These are phyloP conservation scores for Lactarius hatsudake DNA, from an alignment of 768 basidiomycete species.

Conservation along the genomic window DNA sequence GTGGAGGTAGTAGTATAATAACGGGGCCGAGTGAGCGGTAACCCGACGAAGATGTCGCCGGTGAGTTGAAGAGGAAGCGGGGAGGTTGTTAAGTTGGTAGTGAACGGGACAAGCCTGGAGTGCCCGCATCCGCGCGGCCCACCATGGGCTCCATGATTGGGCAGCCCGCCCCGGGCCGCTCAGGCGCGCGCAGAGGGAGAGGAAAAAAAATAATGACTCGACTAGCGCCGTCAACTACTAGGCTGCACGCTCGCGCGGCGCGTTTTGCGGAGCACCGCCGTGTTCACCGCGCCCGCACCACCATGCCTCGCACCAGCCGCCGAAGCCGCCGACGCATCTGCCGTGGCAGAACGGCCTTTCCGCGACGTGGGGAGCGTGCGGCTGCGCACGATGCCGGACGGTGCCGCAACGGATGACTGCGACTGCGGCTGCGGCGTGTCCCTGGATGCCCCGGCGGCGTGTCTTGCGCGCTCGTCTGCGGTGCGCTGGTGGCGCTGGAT, in stretches of 20 bases:
- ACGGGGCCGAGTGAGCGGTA: background rate
- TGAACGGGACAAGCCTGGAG: background rate
- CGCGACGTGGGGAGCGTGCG: conserved; percentile 59
- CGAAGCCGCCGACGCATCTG: background rate
- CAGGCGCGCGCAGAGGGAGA: background rate
- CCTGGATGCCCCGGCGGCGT: conserved; percentile 47
- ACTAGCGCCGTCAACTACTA: background rate
- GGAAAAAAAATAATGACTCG: background rate
- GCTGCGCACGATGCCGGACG: conserved; percentile 52
- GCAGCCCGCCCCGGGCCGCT: background rate
- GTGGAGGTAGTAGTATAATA: background rate
- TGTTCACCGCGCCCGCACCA: background rate
- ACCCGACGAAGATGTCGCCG: background rate
- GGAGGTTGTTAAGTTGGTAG: no score
- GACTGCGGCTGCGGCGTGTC: background rate
- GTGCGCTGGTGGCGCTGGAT: conserved; percentile 22
- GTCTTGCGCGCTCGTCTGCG: conserved; percentile 6
- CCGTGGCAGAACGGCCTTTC: background rate
- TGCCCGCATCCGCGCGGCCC: background rate
- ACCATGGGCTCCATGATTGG: background rate
- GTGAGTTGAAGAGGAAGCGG: background rate
- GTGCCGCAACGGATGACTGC: conserved; percentile 27
- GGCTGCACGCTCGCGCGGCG: conserved; percentile 24
- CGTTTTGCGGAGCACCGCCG: conserved; percentile 20
- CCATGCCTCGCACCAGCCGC: background rate